Conservation (phyloP, 768 basidiomycete genomes). For the Tubosaeta sp. region DNA sequence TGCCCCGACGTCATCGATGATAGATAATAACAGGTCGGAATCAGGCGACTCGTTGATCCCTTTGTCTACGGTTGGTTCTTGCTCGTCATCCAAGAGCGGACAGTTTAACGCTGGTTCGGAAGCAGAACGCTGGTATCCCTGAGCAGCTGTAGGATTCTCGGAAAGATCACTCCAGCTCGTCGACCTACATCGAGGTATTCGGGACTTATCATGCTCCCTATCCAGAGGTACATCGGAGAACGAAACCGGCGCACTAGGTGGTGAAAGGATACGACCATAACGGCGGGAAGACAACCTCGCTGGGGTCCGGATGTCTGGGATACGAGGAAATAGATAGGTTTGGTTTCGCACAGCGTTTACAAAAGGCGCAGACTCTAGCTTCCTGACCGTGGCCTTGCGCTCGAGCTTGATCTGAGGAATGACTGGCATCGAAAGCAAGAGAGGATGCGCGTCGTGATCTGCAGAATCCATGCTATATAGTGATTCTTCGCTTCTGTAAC, state of each 20-base stretch:
- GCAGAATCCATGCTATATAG: slow-evolving; percentile 25
- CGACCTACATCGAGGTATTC: neutral
- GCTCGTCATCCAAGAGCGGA: slow-evolving; percentile 5
- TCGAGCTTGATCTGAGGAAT: slow-evolving; percentile 28
- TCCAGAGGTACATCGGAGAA: neutral
- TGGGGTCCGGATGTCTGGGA: slow-evolving; percentile 10
- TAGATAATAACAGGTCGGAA: slow-evolving; percentile 10
- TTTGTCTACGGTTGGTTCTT: slow-evolving; percentile 2
- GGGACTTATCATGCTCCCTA: neutral
- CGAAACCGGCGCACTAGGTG: neutral
- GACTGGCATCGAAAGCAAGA: slow-evolving; percentile 25
- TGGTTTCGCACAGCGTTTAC: slow-evolving; percentile 1
- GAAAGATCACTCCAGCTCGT: neutral
- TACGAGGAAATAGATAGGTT: slow-evolving; percentile 19
- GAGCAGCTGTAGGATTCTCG: neutral
- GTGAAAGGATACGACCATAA: slow-evolving; percentile 6
- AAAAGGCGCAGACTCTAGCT: neutral
- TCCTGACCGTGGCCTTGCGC: slow-evolving; percentile 23
- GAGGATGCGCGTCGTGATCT: slow-evolving; percentile 18
- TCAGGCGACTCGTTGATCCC: slow-evolving; percentile 6
- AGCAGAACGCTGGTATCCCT: neutral
- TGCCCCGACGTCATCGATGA: slow-evolving; percentile 9
- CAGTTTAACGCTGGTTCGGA: slow-evolving; percentile 11
- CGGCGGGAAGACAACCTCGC: slow-evolving; percentile 16
- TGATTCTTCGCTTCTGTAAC: slow-evolving; percentile 15